These are phyloP conservation scores for Dissophora globulifera DNA, from an alignment of 192 early-diverging fungal genomes.

Conservation along the genomic window DNA sequence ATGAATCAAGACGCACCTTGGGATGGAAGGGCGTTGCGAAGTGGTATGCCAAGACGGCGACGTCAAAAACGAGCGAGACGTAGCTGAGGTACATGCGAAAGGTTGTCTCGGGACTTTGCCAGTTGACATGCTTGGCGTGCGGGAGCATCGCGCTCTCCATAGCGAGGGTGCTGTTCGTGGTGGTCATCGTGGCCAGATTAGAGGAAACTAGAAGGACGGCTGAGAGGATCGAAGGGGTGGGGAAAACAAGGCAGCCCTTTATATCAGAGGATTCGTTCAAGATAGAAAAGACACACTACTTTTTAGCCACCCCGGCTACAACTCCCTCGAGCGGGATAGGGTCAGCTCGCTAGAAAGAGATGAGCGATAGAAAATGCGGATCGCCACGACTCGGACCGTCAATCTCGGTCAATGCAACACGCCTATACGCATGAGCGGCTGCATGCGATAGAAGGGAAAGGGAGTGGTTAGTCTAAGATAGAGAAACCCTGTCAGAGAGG, in stretches of 20 bases:
- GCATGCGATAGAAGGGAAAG: too few relatives aligned
- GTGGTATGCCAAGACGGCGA: slow-evolving; percentile 33
- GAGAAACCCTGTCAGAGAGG: too few relatives aligned
- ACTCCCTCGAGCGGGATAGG: not conserved
- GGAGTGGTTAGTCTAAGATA: too few relatives aligned
- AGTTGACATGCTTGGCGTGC: slow-evolving; percentile 42
- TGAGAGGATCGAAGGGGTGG: slow-evolving; percentile 1
- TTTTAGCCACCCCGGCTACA: not conserved
- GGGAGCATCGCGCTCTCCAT: slow-evolving; percentile 16
- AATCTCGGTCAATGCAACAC: too few relatives aligned
- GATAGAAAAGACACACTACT: not conserved
- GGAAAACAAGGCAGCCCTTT: not conserved
- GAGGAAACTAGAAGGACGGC: not conserved
- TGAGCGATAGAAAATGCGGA: too few relatives aligned
- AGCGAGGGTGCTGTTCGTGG: not conserved
- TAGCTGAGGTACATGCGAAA: slow-evolving; percentile 42
- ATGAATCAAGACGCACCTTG: slow-evolving; percentile 13
- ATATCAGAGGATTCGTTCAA: not conserved
- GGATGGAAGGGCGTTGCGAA: slow-evolving; percentile 45
- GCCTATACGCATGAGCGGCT: too few relatives aligned
- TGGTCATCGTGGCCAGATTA: not conserved
- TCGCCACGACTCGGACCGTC: too few relatives aligned
- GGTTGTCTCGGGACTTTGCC: slow-evolving; percentile 22
- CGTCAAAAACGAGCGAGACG: slow-evolving; percentile 40
- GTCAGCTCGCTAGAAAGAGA: too few relatives aligned